These are phyloP conservation scores for Diplogelasinospora grovesii DNA, from an alignment of 495 filamentous ascomycete genomes.

Conservation along the genomic window DNA sequence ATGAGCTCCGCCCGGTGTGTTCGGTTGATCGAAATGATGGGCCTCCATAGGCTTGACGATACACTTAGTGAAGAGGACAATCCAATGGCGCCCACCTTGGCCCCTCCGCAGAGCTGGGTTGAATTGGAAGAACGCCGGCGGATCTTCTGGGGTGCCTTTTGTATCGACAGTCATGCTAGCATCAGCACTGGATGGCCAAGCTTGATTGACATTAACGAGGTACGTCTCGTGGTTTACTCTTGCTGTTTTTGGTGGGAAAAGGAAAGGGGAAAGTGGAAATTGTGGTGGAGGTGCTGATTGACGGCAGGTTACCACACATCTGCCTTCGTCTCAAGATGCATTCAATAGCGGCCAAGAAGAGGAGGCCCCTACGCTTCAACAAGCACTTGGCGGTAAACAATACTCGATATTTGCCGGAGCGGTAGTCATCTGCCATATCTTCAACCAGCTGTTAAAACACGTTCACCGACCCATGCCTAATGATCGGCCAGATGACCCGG, in stretches of 20 bases:
- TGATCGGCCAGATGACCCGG: conserved; percentile 32
- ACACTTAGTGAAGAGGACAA: conserved; percentile 21
- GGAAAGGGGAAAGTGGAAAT: too few species aligned
- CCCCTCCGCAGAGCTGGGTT: conserved; percentile 34
- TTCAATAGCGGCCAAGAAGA: conserved; percentile 30
- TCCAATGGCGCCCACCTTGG: conserved; percentile 29
- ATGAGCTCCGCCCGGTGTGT: conserved; percentile 38
- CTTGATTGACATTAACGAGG: conserved; percentile 35
- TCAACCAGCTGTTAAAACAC: conserved; percentile 36
- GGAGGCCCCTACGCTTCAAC: conserved; percentile 24
- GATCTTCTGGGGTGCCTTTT: conserved; percentile 47
- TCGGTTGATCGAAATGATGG: conserved; percentile 40
- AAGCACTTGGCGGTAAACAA: conserved; percentile 27
- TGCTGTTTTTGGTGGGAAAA: too few species aligned
- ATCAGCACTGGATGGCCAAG: conserved; percentile 44
- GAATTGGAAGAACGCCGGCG: conserved; percentile 48
- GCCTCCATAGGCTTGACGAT: conserved; percentile 40
- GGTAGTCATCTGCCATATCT: conserved; percentile 34
- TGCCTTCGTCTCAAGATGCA: conserved; percentile 39
- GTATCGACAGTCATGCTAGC: conserved; percentile 42
- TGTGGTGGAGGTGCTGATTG: conserved; percentile 5
- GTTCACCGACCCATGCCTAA: conserved; percentile 31
- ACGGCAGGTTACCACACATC: conserved; percentile 35
- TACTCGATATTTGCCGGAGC: conserved; percentile 37
- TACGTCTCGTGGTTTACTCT: conserved; percentile 9